phyloP scores from a whole-genome alignment of 176 grass and related monocot genomes.

The Puccinellia tenuiflora region DNA sequence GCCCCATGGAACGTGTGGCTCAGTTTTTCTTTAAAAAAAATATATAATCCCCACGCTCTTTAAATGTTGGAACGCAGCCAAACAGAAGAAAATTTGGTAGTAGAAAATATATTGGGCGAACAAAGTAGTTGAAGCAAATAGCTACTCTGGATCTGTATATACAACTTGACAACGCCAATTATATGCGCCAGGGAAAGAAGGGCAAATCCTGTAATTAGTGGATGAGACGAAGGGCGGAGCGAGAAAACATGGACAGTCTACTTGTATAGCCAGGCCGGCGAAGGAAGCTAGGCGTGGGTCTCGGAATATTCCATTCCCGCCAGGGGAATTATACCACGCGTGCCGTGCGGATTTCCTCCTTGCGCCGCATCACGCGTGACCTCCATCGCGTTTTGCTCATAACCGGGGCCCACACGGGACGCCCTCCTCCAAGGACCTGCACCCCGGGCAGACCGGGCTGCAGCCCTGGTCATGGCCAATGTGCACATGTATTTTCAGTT shows the following conservation, averaged over 20 bases:
- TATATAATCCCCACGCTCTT: neutral
- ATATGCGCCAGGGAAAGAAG: neutral
- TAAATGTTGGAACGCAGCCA: neutral
- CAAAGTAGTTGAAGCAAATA: no score
- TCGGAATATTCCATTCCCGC: slow-evolving; percentile 47
- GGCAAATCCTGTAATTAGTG: neutral
- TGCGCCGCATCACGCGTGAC: neutral
- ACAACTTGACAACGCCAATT: neutral
- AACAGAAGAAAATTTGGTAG: neutral
- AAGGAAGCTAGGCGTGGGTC: neutral
- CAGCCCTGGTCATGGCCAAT: no score
- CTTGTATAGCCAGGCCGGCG: neutral
- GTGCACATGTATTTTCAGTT: no score
- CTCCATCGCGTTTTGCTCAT: neutral
- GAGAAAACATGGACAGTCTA: neutral
- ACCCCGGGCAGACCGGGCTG: no score
- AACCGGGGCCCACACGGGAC: neutral
- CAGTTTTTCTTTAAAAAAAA: neutral
- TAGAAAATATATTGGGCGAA: neutral
- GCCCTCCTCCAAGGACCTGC: no score
- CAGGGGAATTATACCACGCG: slow-evolving; percentile 35
- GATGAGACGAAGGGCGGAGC: neutral
- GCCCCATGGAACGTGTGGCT: neutral
- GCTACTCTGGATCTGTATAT: no score
- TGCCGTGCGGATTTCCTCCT: neutral